phyloP scores from a whole-genome alignment of 176 grass and related monocot genomes.

The Hordeum marinum region DNA sequence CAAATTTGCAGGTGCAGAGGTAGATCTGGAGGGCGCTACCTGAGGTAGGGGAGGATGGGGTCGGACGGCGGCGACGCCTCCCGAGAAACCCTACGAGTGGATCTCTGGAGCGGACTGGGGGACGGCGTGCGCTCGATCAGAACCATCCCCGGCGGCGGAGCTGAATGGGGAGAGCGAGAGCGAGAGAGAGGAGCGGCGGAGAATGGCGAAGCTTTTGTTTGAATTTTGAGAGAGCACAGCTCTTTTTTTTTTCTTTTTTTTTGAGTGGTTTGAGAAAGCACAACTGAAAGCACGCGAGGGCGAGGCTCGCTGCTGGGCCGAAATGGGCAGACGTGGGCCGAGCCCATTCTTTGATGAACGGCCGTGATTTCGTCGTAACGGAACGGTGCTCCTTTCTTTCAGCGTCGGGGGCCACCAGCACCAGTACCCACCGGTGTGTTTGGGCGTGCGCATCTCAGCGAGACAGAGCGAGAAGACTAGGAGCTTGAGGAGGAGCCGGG shows the following conservation, averaged over 20 bases:
- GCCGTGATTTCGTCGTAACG: neutral
- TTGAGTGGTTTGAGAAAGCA: too few species aligned
- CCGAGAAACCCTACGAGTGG: constrained; percentile 22
- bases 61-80: constrained; percentile 34
- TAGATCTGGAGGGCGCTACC: constrained; percentile 32
- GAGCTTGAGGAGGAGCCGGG: neutral
- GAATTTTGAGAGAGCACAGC: too few species aligned
- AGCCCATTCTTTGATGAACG: neutral
- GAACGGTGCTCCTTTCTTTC: neutral
- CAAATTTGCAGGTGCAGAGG: neutral
- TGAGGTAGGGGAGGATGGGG: constrained; percentile 67
- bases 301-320: neutral
- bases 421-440: neutral
- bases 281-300: too few species aligned
- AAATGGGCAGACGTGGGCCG: neutral
- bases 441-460: neutral
- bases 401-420: neutral
- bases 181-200: too few species aligned
- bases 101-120: constrained; percentile 21
- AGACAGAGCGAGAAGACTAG: neutral
- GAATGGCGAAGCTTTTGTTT: too few species aligned
- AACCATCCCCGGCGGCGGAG: constrained; percentile 15
- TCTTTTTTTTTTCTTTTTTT: too few species aligned
- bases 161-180: neutral
- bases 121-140: constrained; percentile 31